Evolutionary conservation across 768 basidiomycete genomes (phyloP).

Genomic region (Amanita subjunquillea): DNA sequence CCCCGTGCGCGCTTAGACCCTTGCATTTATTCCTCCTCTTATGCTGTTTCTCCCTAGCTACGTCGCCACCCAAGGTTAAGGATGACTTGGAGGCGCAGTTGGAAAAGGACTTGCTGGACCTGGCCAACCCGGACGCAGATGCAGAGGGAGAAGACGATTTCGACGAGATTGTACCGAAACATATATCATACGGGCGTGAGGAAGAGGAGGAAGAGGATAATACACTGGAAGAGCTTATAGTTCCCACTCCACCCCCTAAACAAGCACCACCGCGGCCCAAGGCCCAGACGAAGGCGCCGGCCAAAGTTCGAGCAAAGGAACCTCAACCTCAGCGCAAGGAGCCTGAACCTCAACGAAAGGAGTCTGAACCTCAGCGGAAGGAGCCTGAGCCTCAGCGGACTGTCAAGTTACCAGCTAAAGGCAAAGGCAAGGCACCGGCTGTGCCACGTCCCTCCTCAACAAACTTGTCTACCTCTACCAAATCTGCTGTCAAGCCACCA

Average conservation of each 20-base stretch:
- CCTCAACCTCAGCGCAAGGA: constrained; percentile 13
- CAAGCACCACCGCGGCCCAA: constrained; percentile 15
- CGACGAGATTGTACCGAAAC: constrained; percentile 25
- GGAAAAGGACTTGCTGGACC: constrained; percentile 17
- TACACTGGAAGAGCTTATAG: constrained; percentile 16
- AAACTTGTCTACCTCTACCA: constrained; percentile 12
- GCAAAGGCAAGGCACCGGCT: constrained; percentile 14
- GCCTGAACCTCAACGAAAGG: constrained; percentile 14
- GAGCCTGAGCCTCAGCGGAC: constrained; percentile 21
- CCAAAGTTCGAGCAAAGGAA: constrained; percentile 4
- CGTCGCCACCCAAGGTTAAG: constrained; percentile 12
- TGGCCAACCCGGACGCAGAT: constrained; percentile 11
- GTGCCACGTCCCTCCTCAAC: constrained; percentile 10
- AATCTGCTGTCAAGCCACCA: constrained; percentile 6
- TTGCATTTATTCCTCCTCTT: constrained; percentile 3
- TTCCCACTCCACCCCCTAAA: constrained; percentile 20
- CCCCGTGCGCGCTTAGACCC: constrained; percentile 19
- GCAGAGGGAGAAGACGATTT: constrained; percentile 31
- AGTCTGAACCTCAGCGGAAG: constrained; percentile 14
- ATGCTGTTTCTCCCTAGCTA: constrained; percentile 10
- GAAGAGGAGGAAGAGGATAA: constrained; percentile 28
- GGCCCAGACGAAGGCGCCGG: not conserved
- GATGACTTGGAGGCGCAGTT: constrained; percentile 15
- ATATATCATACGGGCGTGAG: constrained; percentile 12
- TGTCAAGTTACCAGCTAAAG: constrained; percentile 15